Evolutionary conservation across 2,329 filamentous ascomycete genomes (phyloP).

Genomic region (Alternaria longipes): DNA sequence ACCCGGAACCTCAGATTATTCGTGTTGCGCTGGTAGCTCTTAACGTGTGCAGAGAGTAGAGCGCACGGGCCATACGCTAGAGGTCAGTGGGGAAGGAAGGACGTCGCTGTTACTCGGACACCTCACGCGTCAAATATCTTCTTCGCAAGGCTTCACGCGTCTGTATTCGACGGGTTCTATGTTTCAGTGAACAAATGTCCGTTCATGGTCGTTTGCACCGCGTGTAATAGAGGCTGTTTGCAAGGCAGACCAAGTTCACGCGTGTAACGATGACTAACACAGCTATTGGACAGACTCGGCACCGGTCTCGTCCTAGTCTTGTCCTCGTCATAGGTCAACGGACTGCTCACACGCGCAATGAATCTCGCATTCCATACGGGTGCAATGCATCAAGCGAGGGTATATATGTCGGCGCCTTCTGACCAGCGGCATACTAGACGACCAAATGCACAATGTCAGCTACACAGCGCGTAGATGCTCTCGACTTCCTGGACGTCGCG

Average conservation of each 20-base stretch:
- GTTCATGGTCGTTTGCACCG: not conserved
- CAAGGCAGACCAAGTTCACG: not conserved
- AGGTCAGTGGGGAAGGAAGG: not conserved
- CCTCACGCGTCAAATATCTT: not conserved
- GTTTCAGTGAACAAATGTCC: not conserved
- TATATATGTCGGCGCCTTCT: constrained; percentile 24
- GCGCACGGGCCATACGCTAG: not conserved
- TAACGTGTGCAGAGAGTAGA: not conserved
- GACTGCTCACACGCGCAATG: constrained; percentile 14
- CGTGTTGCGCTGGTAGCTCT: not conserved
- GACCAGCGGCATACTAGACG: constrained; percentile 18
- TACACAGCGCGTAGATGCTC: constrained; percentile 23
- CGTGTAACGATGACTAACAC: constrained; percentile 11
- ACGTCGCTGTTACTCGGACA: not conserved
- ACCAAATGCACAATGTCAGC: constrained; percentile 27
- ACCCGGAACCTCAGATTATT: not conserved
- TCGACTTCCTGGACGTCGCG: constrained; percentile 23
- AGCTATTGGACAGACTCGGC: not conserved
- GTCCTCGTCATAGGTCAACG: constrained; percentile 20
- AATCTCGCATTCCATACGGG: constrained; percentile 2
- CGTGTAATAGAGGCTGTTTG: not conserved
- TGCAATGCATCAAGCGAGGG: constrained; percentile 3
- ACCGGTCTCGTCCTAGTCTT: constrained; percentile 1
- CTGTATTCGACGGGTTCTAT: not conserved
- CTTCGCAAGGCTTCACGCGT: not conserved